Percentiles rank a stretch among this genome's conserved stretches.
Evolutionary conservation across 352 stramenopile species (phyloP).

Genomic region (Halophytophthora polymorphica): DNA sequence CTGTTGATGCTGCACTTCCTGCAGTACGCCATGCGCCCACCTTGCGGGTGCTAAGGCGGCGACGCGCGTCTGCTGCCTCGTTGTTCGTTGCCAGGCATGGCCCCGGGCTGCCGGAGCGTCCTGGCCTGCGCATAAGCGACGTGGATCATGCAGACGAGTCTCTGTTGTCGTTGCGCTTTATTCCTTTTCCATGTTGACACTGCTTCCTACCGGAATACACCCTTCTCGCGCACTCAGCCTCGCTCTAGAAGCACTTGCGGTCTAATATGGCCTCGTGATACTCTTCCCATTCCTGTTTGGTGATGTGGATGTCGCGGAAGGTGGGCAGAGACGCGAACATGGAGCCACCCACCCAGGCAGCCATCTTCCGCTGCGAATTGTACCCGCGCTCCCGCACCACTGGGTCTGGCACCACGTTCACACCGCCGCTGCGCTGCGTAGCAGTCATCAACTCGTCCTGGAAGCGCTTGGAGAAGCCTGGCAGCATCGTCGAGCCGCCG

Average conservation of each 20-base stretch:
- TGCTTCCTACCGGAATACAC: constrained; percentile 22
- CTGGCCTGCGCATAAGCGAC: not conserved
- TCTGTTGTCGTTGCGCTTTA: constrained; percentile 23
- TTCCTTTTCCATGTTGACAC: constrained; percentile 15
- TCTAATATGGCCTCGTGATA: constrained; percentile 84
- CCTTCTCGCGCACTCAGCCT: constrained; percentile 1
- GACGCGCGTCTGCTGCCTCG: constrained; percentile 2
- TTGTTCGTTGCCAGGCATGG: not conserved
- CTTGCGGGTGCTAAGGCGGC: constrained; percentile 67
- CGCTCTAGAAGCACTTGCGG: constrained; percentile 73
- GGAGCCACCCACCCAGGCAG: constrained; percentile 87
- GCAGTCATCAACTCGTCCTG: constrained; percentile 54
- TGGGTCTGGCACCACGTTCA: constrained; percentile 80
- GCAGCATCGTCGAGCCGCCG: constrained; percentile 83
- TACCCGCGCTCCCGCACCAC: constrained; percentile 78
- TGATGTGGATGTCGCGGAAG: constrained; percentile 88
- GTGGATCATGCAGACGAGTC: constrained; percentile 19
- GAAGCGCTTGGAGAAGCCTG: constrained; percentile 79
- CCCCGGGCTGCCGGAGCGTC: not conserved
- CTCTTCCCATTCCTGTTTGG: constrained; percentile 88
- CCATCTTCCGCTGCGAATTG: constrained; percentile 82
- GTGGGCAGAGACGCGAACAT: constrained; percentile 88
- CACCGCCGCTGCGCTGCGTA: constrained; percentile 16
- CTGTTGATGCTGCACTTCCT: constrained; percentile 85
- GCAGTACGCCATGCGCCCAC: constrained; percentile 84